These are phyloP conservation scores for Leucocoprinus leucothites DNA, from an alignment of 768 basidiomycete genomes.

Conservation along the genomic window DNA sequence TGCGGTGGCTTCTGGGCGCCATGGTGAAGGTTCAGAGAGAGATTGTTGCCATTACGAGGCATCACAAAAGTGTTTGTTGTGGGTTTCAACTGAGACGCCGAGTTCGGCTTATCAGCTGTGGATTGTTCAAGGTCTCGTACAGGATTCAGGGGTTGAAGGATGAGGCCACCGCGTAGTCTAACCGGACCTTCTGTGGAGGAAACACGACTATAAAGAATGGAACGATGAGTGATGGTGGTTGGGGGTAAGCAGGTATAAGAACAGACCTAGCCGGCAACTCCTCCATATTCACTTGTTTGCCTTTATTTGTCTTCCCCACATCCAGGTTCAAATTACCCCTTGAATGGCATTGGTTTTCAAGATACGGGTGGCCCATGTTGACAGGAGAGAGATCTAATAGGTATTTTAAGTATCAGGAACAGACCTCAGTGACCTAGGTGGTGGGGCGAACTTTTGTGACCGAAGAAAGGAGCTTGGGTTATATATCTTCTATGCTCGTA, in stretches of 20 bases:
- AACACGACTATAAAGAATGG: neutral
- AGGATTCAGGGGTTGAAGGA: neutral
- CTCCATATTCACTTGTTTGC: slow-evolving; percentile 18
- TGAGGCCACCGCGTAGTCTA: neutral
- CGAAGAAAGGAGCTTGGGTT: too few species aligned
- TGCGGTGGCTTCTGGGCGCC: neutral
- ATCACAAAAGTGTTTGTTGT: slow-evolving; percentile 11
- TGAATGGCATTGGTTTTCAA: slow-evolving; percentile 13
- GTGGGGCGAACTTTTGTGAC: too few species aligned
- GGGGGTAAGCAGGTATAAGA: slow-evolving; percentile 12
- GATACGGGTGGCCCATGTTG: slow-evolving; percentile 3
- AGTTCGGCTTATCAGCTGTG: neutral
- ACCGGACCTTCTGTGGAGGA: neutral
- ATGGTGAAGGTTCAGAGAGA: slow-evolving; percentile 16
- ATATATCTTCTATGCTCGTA: too few species aligned
- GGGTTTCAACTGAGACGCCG: neutral
- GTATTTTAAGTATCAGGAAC: too few species aligned
- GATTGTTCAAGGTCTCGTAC: neutral
- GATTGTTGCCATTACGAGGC: slow-evolving; percentile 27
- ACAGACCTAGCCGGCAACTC: slow-evolving; percentile 16
- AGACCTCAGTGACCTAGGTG: too few species aligned
- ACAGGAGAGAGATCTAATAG: neutral
- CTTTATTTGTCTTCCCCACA: slow-evolving; percentile 17
- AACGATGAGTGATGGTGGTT: slow-evolving; percentile 7
- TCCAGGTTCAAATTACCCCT: slow-evolving; percentile 15